These are phyloP conservation scores for Boletus sp. DNA, from an alignment of 768 basidiomycete species.

Conservation along the genomic window DNA sequence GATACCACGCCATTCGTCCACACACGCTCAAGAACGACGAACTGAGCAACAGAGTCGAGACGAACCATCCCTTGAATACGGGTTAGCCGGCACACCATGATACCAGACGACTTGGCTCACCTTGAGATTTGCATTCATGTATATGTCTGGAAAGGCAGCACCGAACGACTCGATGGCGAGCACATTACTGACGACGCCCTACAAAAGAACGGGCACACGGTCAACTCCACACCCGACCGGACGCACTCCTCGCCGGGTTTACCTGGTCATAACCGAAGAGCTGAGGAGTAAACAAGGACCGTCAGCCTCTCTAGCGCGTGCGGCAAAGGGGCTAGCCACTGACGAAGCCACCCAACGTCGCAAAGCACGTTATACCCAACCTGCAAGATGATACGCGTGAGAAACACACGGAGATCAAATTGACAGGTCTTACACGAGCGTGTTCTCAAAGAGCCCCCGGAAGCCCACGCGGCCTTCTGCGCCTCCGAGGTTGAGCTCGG, in stretches of 20 bases:
- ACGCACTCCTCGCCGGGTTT: background rate
- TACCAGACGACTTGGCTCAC: background rate
- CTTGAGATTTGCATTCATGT: constrained; percentile 27
- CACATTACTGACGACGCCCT: constrained; percentile 33
- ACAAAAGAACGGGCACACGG: background rate
- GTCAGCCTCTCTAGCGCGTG: background rate
- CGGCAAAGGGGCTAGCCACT: constrained; percentile 6
- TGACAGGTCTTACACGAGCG: constrained; percentile 22
- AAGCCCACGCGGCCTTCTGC: constrained; percentile 25
- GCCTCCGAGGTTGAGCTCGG: constrained; percentile 10
- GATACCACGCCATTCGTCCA: background rate
- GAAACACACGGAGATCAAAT: background rate
- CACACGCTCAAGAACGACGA: constrained; percentile 1
- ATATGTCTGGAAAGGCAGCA: constrained; percentile 31
- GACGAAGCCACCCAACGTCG: constrained; percentile 32
- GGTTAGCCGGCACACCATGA: background rate
- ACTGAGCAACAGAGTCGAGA: constrained; percentile 29
- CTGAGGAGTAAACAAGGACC: constrained; percentile 6
- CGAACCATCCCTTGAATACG: constrained; percentile 28
- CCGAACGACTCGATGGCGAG: constrained; percentile 34
- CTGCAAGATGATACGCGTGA: constrained; percentile 8
- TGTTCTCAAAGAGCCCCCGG: constrained; percentile 26
- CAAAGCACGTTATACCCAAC: constrained; percentile 32
- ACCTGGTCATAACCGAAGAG: constrained; percentile 34
- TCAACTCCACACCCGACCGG: background rate